A percentile compares a stretch with the other conserved stretches of the same genome.
These are phyloP conservation scores for Microbotryomycetes sp. DNA, from an alignment of 1,284 basidiomycete genomes.

Conservation along the genomic window DNA sequence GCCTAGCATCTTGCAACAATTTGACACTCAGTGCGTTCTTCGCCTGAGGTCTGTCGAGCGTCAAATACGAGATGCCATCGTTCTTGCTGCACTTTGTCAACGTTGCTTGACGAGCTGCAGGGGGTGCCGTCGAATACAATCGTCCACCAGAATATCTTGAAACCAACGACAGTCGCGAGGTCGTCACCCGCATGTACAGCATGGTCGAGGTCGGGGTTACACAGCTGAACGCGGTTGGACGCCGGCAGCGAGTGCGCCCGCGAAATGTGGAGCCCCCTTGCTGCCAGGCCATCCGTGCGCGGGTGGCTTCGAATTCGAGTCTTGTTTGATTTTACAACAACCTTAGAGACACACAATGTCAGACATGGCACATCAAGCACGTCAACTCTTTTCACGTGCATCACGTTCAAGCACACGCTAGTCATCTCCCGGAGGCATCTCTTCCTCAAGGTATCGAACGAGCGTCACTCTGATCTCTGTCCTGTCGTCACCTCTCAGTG, in stretches of 20 bases:
- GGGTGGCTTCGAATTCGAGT: too few relatives aligned
- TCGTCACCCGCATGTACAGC: neutral
- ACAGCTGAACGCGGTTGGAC: too few relatives aligned
- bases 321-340: too few relatives aligned
- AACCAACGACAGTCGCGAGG: neutral
- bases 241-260: too few relatives aligned
- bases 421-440: constrained; percentile 44
- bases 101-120: constrained; percentile 6
- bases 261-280: too few relatives aligned
- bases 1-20: constrained; percentile 53
- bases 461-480: constrained; percentile 90
- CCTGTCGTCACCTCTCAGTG: constrained; percentile 82
- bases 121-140: constrained; percentile 3
- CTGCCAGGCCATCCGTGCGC: too few relatives aligned
- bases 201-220: too few relatives aligned
- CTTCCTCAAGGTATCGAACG: constrained; percentile 89
- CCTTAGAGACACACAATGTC: too few relatives aligned
- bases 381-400: too few relatives aligned
- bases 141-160: neutral
- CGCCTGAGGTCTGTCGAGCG: constrained; percentile 69
- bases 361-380: too few relatives aligned
- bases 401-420: neutral
- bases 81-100: constrained; percentile 3
- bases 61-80: constrained; percentile 44
- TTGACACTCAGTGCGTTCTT: constrained; percentile 82